Base-by-base conservation (phyloP, 768 basidiomycete genomes). In the Lactarius evosmus region DNA sequence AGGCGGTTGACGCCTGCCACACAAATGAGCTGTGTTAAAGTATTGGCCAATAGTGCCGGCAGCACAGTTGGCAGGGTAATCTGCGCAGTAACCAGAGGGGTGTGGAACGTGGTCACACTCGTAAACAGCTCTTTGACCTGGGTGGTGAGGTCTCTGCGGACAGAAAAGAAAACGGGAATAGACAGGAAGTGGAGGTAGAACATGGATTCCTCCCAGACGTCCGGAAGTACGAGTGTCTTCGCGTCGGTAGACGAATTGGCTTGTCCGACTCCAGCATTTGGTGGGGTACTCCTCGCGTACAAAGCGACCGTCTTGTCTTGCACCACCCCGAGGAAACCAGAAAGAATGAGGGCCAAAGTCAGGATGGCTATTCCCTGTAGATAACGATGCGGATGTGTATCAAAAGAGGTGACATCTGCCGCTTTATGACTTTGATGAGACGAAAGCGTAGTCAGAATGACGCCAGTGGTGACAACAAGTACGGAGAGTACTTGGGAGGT, bases 141-240 rank as follows among this genome's bases (percentile, higher is more conserved):
- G 0, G 71, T 60, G 8, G 69, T 49, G 61, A 93, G 77, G 70
- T 83, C 83, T 22, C 77, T 69, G 0, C 84, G 76, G 41, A 90
- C 77, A 61, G 84, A 83, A 63, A 81, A 64, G 76, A 94, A 93
- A 79, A 93, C 80, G 7, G 91, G 92, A 14, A 94, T 79, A 14
- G 86, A 83, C 58, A 93, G 82, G 70, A 87, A 84, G 74, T 94
- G 92, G 25, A 91, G 80, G 77, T 94, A 98, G 77, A 96, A 98
- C 83, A 98, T 85, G 56, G 85, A 87, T 75, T 97, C 95, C 70
- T 89, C 85, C 95, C 95, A 97, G 19, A 56, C 57, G 52, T 65
- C 36, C 2, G 62, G 67, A 22, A 30, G 51, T 40, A n/a, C 30
- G 6, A 34, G n/a, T 19, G 56, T 46, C 12, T 62, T 58, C 27